Percentiles rank a stretch among this genome's conserved stretches.
These are phyloP conservation scores for Coccinonectria pachysandricola DNA, from an alignment of 2,329 filamentous ascomycete species.

Conservation along the genomic window DNA sequence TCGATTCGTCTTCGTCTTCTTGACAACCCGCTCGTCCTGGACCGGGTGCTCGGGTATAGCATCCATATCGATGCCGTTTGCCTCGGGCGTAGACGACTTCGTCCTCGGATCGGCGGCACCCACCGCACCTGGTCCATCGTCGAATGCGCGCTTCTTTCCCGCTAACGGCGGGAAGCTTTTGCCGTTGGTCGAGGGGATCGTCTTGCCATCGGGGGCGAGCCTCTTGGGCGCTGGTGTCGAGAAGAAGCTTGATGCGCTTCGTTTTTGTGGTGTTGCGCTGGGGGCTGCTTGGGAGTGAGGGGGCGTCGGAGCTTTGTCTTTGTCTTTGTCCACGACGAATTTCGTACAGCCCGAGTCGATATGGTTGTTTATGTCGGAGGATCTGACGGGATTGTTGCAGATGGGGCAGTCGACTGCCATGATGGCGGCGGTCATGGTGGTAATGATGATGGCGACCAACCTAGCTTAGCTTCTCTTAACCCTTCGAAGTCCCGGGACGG, in stretches of 20 bases:
- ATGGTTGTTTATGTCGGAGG: conserved; percentile 75
- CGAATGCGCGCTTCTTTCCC: conserved; percentile 41
- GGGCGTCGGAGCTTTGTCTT: conserved; percentile 21
- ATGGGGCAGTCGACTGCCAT: conserved; percentile 66
- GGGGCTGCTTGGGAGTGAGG: conserved; percentile 22
- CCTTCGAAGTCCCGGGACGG: no score
- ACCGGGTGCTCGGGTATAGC: conserved; percentile 3
- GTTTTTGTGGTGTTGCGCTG: conserved; percentile 36
- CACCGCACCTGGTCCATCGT: conserved; percentile 39
- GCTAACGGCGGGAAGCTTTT: conserved; percentile 19
- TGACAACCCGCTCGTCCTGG: conserved; percentile 35
- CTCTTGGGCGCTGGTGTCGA: conserved; percentile 50
- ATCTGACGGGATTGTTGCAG: conserved; percentile 62
- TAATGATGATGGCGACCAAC: no score
- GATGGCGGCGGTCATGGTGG: conserved; percentile 4
- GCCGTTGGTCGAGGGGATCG: conserved; percentile 17
- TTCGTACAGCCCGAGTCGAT: conserved; percentile 73
- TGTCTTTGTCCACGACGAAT: conserved; percentile 48
- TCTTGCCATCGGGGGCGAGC: conserved; percentile 27
- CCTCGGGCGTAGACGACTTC: conserved; percentile 1
- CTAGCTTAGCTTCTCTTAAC: no score
- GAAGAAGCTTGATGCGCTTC: conserved; percentile 49
- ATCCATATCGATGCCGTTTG: conserved; percentile 5
- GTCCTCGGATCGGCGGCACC: conserved; percentile 1
- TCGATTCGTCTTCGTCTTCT: conserved; percentile 59